Evolutionary conservation across 192 early-diverging fungal genomes (phyloP).

Genomic region (Coemansia sp.): DNA sequence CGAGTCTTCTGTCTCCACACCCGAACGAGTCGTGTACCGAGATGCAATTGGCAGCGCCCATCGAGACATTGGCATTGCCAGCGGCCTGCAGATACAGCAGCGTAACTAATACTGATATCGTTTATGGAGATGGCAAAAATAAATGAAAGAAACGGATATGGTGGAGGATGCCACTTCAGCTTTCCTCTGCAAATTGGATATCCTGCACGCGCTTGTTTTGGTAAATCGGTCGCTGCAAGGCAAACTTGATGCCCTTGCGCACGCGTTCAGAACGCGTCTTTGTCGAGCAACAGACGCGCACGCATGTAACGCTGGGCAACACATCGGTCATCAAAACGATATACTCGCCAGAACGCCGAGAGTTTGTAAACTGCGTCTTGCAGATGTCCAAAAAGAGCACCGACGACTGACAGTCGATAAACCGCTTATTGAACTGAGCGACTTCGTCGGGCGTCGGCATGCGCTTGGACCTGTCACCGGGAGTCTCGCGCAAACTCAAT

Average conservation of each 20-base stretch:
- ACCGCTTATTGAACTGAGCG: constrained; percentile 9
- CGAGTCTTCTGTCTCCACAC: neutral
- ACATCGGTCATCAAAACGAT: constrained; percentile 24
- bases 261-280: neutral
- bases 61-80: neutral
- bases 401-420: constrained; percentile 4
- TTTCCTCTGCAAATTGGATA: neutral
- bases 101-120: neutral
- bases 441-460: neutral
- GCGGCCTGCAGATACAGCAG: neutral
- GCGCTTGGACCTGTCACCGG: neutral
- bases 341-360: constrained; percentile 15
- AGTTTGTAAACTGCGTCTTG: neutral
- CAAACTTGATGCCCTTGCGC: constrained; percentile 5
- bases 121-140: neutral
- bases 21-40: constrained; percentile 3
- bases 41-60: neutral
- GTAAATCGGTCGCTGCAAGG: constrained; percentile 9
- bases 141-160: neutral
- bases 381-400: constrained; percentile 7
- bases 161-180: neutral
- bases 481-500: neutral
- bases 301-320: constrained; percentile 7
- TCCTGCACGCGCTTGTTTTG: neutral
- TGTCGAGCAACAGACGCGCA: neutral